Percentiles rank a stretch among this genome's conserved stretches.
phyloP scores from a whole-genome alignment of 1,284 basidiomycete genomes.

The Serendipita sp. region DNA sequence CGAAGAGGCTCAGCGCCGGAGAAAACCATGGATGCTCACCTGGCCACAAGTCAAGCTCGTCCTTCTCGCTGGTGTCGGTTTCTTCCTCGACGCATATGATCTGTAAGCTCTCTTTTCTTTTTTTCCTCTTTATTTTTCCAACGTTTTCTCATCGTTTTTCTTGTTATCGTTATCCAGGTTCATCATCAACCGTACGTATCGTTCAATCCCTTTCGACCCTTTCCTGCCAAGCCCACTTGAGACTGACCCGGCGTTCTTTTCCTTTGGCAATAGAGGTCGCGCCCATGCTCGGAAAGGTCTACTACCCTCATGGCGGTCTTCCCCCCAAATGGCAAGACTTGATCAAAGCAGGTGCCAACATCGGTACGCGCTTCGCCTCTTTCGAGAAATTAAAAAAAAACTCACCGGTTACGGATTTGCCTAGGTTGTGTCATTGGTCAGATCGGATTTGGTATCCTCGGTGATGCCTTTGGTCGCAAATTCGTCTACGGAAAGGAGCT shows the following conservation, averaged over 20 bases:
- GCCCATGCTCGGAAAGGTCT: conserved; percentile 19
- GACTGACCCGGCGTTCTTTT: not conserved
- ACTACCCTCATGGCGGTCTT: conserved; percentile 13
- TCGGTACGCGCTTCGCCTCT: conserved; percentile 11
- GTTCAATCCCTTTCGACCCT: not conserved
- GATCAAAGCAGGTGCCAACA: conserved; percentile 18
- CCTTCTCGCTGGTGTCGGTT: conserved; percentile 18
- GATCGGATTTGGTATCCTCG: conserved; percentile 54
- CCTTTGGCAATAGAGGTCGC: conserved; percentile 12
- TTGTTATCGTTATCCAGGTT: conserved; percentile 10
- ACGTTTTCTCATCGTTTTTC: not conserved
- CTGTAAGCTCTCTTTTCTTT: not conserved
- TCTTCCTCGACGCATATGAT: conserved; percentile 18
- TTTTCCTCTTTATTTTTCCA: not conserved
- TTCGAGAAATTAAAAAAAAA: not conserved
- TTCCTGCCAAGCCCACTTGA: not conserved
- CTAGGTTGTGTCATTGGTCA: conserved; percentile 44
- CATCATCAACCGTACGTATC: conserved; percentile 16
- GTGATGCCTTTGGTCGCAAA: conserved; percentile 60
- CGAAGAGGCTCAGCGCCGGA: conserved; percentile 2
- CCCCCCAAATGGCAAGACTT: conserved; percentile 10
- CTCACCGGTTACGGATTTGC: not conserved
- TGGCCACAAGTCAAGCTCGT: conserved; percentile 14
- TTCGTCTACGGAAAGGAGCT: conserved; percentile 63
- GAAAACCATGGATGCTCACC: conserved; percentile 9